Evolutionary conservation across 441 rosid species (phyloP), one percentile per base, ranked within the genome.

Genomic region (Adansonia gregorii): DNA sequence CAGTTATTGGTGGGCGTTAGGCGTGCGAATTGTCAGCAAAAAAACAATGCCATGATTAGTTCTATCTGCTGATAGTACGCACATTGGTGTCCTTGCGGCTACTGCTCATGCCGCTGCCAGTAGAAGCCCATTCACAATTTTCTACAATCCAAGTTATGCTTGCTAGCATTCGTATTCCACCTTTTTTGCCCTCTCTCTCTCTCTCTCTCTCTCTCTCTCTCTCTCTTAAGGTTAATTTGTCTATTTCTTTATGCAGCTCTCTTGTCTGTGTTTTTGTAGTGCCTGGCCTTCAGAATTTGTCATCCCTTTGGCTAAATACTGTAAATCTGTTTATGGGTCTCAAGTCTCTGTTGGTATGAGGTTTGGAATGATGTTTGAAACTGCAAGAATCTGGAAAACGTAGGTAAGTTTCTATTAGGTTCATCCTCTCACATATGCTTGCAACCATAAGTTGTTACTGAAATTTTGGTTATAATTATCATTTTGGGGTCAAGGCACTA

Each of bases 311-410:
- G 84, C 88, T 41, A 94, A 88, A 79, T 92, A 83, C 81, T 85
- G 98, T 17, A 95, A 92, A 86, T 89, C 99, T 12, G 90, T 95
- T 52, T 91, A 85, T 54, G 99, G 97, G 11, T 88, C 95, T 76
- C 97, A 93, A 82, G 86, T 95, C 74, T 94, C 99, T 3, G 89
- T 86, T 78, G 97, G 99, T 60, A 95, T 95, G 99, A 88, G 99
- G 82, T 94, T 95, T 74, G 99, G 99, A 54, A 95, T 94, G 99
- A 94, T 95, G 99, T 95, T 94, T 83, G 99, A 95, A 83, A 95
- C 98, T 1, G 98, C 35, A 95, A 70, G 99, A 95, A 79, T 92
- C 98, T 0, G 93, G 93, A 56, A 95, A 94, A 77, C 93, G 97
- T 63, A 88, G 98, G 98, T 92, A 80, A 81, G 69, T 27, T 59